Base-by-base conservation (phyloP, 352 stramenopile genomes). In the Poterioochromonas sp. region DNA sequence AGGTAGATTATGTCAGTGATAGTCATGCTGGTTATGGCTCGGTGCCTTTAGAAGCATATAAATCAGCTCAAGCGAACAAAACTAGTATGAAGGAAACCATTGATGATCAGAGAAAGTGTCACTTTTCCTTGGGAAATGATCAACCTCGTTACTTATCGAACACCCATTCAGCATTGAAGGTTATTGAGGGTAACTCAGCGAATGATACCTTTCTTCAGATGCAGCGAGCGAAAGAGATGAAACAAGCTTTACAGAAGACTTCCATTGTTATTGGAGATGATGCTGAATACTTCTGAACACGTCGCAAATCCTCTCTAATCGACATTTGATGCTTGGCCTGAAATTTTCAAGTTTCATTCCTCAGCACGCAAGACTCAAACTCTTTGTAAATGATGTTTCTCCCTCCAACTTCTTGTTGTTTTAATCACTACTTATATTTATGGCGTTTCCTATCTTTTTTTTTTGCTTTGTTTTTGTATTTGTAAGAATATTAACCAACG, bases 211-310 rank as follows among this genome's bases (percentile, higher is more conserved):
- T 11, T 2, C 2, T 35, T 12, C 15, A n/a, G 37, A 54, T 74
- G 1, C 34, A 32, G n/a, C 8, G 40, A 35, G 65, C 65, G 3
- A 74, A 74, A n/a, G 20, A 53, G 29, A 51, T 74, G 65, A 74
- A 74, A n/a, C 3, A 8, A n/a, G 39, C 37, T 5, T n/a, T 74
- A 11, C 65, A 74, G n/a, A 32, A 39, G 3, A 74, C 65, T 18
- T 74, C 65, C 41, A 37, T 74, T 54, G 65, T 74, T 1, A 54
- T 74, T 18, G 65, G 65, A 15, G 37, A 58, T 39, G 65, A 74
- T 37, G 15, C 5, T 11, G 65, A 74, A 35, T 74, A 74, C 62
- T 71, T 35, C 32, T 71, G 26, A 71, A n/a, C n/a, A n/a, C n/a
- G n/a, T n/a, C n/a, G n/a, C n/a, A n/a, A n/a, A n/a, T n/a, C n/a